Base-by-base conservation (phyloP, 2,329 filamentous ascomycete genomes). In the Colletotrichum siamense region DNA sequence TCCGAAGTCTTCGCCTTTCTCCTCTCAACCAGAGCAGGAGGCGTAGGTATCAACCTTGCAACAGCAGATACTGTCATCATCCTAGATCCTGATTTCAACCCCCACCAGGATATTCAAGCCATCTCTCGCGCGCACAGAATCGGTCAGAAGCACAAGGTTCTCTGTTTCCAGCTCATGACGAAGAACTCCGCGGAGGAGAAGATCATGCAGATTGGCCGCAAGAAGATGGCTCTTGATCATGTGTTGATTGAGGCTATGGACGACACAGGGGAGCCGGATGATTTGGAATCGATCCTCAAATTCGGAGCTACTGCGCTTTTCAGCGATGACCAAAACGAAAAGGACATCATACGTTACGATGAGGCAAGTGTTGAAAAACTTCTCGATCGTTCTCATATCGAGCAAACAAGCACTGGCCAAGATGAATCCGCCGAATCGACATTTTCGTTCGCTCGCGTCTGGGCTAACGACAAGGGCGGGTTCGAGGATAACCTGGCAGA, bases 61-160 rank as follows among this genome's bases (percentile, higher is more conserved):
- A 98, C 96, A 9, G 97, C 97, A 4, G 97, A 99, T 82, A 99
- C 97, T 0, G 98, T 99, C 77, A 98, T 99, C 79, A 98, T 99
- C 79, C 92, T 99, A 79, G 96, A 99, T 80, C 95, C 95, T 0
- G 97, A 99, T 82, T 99, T 98, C 88, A 99, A 99, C 77, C 97
- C 97, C 1, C 97, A 99, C 82, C 97, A 99, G 84, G 98, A 99
- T 81, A 94, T 99, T 55, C 97, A 99, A 84, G 97, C 97, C 0
- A 89, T 99, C 34, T 98, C 96, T 34, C 93, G 98, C 79, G 97
- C 96, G 22, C 97, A 99, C 84, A 94, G 97, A 30, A 99, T 99
- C 78, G 98, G 98, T 0, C 98, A 99, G 85, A 95, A 96, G 84
- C 96, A 97, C 79, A 98, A 98, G 80, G 97, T 99, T 0, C 89